These are phyloP conservation scores for Teunomyces cretensis DNA, from an alignment of 805 yeast genomes.

Conservation along the genomic window DNA sequence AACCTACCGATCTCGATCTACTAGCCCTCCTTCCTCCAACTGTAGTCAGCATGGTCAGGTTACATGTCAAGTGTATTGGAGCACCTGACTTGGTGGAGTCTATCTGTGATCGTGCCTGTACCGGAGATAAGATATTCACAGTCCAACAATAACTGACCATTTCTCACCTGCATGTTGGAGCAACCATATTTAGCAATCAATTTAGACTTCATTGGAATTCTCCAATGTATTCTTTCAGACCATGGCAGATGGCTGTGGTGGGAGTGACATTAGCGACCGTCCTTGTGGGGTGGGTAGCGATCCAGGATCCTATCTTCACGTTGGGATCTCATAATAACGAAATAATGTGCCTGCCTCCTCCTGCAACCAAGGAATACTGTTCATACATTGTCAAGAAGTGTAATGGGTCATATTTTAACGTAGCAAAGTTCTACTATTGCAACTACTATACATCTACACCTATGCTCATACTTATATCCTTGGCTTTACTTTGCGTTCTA, in stretches of 20 bases:
- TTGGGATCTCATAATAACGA: not conserved
- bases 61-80: too few species aligned
- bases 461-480: conserved; percentile 10
- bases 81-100: too few species aligned
- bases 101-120: too few species aligned
- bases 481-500: conserved; percentile 11
- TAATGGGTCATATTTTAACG: conserved; percentile 21
- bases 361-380: conserved; percentile 13
- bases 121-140: too few species aligned
- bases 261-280: not conserved
- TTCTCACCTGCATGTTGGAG: not conserved
- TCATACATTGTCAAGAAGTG: conserved; percentile 17
- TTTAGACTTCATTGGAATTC: not conserved
- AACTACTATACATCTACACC: conserved; percentile 13
- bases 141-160: too few species aligned
- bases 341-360: not conserved
- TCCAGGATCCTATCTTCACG: not conserved
- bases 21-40: too few species aligned
- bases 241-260: not conserved
- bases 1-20: too few species aligned
- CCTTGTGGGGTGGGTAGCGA: not conserved
- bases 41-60: too few species aligned
- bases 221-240: not conserved
- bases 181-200: not conserved
- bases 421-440: conserved; percentile 33